Evolutionary conservation across 441 rosid species (phyloP).

Genomic region (Bruguiera hainesii): DNA sequence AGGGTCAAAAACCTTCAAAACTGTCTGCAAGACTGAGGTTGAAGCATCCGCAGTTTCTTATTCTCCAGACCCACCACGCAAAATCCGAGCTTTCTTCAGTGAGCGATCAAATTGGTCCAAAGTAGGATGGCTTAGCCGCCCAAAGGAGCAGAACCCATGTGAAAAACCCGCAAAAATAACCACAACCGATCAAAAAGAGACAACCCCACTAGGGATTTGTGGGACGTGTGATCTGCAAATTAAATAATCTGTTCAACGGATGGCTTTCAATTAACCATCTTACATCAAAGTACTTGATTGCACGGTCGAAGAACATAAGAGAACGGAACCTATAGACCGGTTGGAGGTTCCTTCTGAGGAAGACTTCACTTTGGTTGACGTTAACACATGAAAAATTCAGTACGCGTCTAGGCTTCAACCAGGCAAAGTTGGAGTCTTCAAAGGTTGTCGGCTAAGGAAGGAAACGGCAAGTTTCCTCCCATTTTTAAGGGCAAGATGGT

Average conservation of each 20-base stretch:
- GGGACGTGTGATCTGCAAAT: no score
- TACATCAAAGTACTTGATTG: no score
- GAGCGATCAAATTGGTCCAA: conserved; percentile 20
- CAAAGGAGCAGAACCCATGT: conserved; percentile 6
- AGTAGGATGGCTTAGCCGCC: not conserved
- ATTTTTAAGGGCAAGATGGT: no score
- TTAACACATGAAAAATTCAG: no score
- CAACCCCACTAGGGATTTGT: no score
- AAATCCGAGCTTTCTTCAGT: conserved; percentile 15
- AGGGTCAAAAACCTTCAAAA: conserved; percentile 27
- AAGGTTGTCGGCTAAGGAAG: not conserved
- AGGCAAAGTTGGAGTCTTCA: not conserved
- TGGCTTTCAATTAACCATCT: no score
- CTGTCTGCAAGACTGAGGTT: conserved; percentile 11
- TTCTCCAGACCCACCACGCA: conserved; percentile 12
- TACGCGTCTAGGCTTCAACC: no score
- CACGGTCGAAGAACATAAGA: not conserved
- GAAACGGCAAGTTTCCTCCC: not conserved
- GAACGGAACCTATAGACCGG: not conserved
- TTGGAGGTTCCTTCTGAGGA: no score
- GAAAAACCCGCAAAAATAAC: not conserved
- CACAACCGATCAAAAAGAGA: no score
- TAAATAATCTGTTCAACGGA: no score
- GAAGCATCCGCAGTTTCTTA: conserved; percentile 18
- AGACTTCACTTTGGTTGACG: no score